Evolutionary conservation across 2,329 filamentous ascomycete genomes (phyloP), one percentile per base, ranked within the genome.

Genomic region (Aulographum hederae): DNA sequence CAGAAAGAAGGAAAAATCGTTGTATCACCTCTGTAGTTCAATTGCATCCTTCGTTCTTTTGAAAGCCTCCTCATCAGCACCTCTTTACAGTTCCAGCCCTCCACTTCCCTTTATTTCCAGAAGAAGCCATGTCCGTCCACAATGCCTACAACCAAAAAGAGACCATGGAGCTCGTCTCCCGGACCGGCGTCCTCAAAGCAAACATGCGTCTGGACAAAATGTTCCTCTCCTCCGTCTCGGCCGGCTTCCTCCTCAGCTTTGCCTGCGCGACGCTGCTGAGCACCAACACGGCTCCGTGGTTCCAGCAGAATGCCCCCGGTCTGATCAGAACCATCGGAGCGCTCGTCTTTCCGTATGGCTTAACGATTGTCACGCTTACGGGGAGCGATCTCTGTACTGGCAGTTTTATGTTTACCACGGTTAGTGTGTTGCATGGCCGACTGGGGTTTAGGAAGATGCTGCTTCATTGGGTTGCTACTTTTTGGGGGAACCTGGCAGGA

Each of bases 191-290:
- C 17, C 53, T 53, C 32, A 69, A 69, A 42, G 62, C 61, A 6
- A 55, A 61, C 34, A 67, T 63, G 60, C 53, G 61, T 6, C 46
- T 59, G 3, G 58, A 65, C 41, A 68, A 67, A 38, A 51, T 67
- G 26, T 66, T 68, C 39, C 40, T 64, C 28, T 64, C 59, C 36
- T 48, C 58, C 3, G 54, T 67, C 26, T 59, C 63, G 28, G 63
- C 63, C 4, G 66, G 66, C 0, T 57, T 57, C 34, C 45, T 69
- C 4, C 47, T 69, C 2, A 53, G 59, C 2, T 67, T 70, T 38
- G 64, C 58, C 4, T 61, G 57, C 26, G 37, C 40, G 6, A 39
- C 35, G 3, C 34, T 35, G 13, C 33, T 48, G 5, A 38, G 36
- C 31, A 43, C 44, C 21, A 43, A 45, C 26, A 39, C 45, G 1